Evolutionary conservation across 352 stramenopile genomes (phyloP).

Genomic region (Aphanomyces cochlioides): DNA sequence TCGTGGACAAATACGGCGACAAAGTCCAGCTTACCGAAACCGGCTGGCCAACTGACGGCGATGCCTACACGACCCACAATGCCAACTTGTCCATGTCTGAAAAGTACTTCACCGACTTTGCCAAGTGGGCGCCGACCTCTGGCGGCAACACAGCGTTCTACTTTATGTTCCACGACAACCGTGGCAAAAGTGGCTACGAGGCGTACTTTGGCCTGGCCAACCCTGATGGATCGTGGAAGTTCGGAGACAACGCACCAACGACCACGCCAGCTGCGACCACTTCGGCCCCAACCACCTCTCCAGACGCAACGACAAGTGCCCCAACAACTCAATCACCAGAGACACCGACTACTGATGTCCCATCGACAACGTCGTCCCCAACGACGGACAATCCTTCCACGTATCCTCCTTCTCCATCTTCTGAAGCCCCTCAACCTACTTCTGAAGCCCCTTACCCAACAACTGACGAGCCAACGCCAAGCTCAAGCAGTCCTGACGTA

Average conservation of each 20-base stretch:
- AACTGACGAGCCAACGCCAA: background rate
- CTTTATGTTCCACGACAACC: conserved; percentile 70
- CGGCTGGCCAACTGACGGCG: conserved; percentile 41
- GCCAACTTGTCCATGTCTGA: conserved; percentile 12
- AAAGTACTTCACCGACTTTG: conserved; percentile 26
- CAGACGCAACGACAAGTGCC: too few species aligned
- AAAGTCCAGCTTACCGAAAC: conserved; percentile 46
- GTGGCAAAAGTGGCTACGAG: conserved; percentile 45
- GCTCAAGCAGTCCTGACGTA: background rate
- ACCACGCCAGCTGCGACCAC: background rate
- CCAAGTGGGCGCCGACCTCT: conserved; percentile 7
- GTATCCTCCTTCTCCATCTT: background rate
- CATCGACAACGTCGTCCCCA: conserved; percentile 29
- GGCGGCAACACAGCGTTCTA: conserved; percentile 35
- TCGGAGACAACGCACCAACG: conserved; percentile 26
- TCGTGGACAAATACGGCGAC: conserved; percentile 33
- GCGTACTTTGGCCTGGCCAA: conserved; percentile 51
- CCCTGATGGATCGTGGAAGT: conserved; percentile 50
- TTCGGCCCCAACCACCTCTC: conserved; percentile 14
- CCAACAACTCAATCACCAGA: background rate
- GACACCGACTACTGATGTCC: background rate
- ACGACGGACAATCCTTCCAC: background rate
- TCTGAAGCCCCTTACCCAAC: conserved; percentile 13
- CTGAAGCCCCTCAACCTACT: conserved; percentile 10
- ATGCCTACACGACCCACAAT: background rate